Conservation (phyloP, 2,329 filamentous ascomycete genomes). For the Dactylellina drechsleri region DNA sequence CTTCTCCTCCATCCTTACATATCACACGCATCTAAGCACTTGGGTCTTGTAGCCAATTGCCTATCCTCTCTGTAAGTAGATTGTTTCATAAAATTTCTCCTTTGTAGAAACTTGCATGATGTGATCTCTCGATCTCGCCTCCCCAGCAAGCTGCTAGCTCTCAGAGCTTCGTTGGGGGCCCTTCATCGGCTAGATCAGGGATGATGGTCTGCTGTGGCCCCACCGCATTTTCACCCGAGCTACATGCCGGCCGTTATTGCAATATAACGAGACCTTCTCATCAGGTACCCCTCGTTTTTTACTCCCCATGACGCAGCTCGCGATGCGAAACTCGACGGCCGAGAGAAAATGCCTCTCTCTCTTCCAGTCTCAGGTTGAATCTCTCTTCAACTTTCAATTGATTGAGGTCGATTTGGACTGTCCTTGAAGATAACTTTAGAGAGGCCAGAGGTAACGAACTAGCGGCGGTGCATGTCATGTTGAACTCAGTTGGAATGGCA, state of each 20-base stretch:
- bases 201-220: constrained; percentile 30
- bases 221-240: constrained; percentile 36
- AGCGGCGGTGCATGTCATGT: not conserved
- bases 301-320: not conserved
- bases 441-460: too few species aligned
- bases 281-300: not conserved
- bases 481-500: not conserved
- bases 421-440: too few species aligned
- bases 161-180: constrained; percentile 16
- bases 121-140: too few species aligned
- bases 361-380: not conserved
- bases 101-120: constrained; percentile 7
- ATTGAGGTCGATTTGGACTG: too few species aligned
- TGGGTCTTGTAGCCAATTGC: constrained; percentile 6
- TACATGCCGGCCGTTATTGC: not conserved
- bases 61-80: not conserved
- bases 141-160: constrained; percentile 1
- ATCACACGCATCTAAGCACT: not conserved
- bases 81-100: not conserved
- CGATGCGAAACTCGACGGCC: not conserved
- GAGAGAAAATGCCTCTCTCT: not conserved
- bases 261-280: not conserved
- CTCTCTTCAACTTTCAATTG: too few species aligned
- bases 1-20: too few species aligned
- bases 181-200: constrained; percentile 34